Base-by-base conservation (phyloP, 495 filamentous ascomycete genomes). In the Staphylotrichum tortipilum region DNA sequence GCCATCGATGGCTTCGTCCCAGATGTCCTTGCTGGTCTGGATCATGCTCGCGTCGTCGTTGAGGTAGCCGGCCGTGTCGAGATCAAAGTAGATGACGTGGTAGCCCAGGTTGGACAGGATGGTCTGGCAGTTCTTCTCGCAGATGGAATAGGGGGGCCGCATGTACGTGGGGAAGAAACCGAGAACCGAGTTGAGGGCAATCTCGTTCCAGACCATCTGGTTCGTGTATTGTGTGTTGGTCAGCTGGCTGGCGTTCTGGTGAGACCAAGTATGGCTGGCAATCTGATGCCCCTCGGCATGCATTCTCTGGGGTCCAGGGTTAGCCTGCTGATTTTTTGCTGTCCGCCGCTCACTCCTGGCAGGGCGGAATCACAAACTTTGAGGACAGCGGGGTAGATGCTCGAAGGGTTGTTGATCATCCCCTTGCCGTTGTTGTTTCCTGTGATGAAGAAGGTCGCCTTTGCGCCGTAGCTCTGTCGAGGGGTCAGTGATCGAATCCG, bases 91-190 rank as follows among this genome's bases (percentile, higher is more conserved):
- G 50, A 77, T 68, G 33, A 82, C 71, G 62, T 94, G 86, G 54
- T 94, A 94, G 3, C 88, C 86, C 33, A 91, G 70, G 4, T 65
- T 66, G 15, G 73, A 72, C 58, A 91, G 67, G 31, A 82, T 77
- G 8, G 64, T 66, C 45, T 79, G 68, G 59, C 87, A 90, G 19
- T 71, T 72, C 3, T 64, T 60, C 24, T 71, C 73, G 61, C 86
- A 91, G 58, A 79, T 83, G 21, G 83, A 86, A 66, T 83, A 94
- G 6, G 87, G 87, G 3, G 87, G 87, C 43, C 75, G 76, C 85
- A 94, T 89, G 62, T 94, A 94, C 2, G 85, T 84, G 3, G 88
- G 88, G 64, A 89, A 84, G 53, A 80, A 80, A 11, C 88, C 88
- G 7, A 91, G 70, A 48, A 94, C 82, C 44, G 86, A 86, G 37